These are phyloP conservation scores for Fragaria nilgerrensis DNA, from an alignment of 306 rosid species.

Conservation along the genomic window DNA sequence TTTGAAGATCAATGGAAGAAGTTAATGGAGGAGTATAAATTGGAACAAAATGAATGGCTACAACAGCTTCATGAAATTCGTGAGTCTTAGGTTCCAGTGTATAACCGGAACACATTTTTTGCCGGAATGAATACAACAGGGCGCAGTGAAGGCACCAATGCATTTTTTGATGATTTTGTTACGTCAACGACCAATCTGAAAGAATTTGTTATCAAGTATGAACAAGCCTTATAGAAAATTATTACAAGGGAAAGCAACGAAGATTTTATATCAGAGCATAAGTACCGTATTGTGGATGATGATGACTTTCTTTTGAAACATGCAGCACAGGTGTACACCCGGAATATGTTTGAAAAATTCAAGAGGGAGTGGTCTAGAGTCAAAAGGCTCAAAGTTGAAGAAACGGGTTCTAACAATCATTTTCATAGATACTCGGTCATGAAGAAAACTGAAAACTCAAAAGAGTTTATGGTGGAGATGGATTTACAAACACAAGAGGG, in stretches of 20 bases:
- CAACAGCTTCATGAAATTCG: not conserved
- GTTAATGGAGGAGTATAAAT: not conserved
- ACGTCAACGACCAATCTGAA: not conserved
- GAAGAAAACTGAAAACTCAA: not conserved
- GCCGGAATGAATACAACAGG: not conserved
- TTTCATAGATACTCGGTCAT: not conserved
- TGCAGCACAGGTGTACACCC: not conserved
- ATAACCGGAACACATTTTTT: not conserved
- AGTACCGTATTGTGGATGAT: conserved; percentile 8
- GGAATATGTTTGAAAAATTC: not conserved
- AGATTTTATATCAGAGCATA: not conserved
- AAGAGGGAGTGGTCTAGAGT: not conserved
- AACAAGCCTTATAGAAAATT: not conserved
- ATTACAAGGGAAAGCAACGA: not conserved
- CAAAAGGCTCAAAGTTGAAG: not conserved
- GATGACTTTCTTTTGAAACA: conserved; percentile 11
- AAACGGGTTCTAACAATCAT: not conserved
- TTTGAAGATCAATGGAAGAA: not conserved
- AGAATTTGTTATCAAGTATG: not conserved
- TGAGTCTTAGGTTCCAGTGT: not conserved
- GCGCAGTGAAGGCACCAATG: not conserved
- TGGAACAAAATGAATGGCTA: not conserved
- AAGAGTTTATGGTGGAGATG: not conserved
- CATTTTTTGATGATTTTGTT: not conserved
- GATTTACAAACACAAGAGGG: not conserved